A percentile compares a stretch with the other conserved stretches of the same genome.
Evolutionary conservation across 345 rosid species (phyloP).

Genomic region (Eucalyptus sp.): DNA sequence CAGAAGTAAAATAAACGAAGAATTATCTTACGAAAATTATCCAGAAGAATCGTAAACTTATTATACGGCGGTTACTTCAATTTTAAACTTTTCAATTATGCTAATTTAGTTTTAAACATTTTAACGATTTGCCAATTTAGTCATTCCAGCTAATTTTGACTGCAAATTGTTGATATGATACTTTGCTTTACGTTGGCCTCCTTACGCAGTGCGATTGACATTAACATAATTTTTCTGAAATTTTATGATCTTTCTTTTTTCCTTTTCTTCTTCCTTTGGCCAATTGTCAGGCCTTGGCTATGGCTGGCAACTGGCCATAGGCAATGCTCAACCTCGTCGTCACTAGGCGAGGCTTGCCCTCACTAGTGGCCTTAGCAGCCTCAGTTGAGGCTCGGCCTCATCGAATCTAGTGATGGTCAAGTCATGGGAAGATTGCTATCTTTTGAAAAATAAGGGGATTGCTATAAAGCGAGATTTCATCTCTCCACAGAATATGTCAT

Average conservation of each 20-base stretch:
- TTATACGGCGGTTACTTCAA: too few relatives aligned
- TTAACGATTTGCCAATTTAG: too few relatives aligned
- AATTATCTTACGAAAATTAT: too few relatives aligned
- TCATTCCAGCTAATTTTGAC: rapidly evolving
- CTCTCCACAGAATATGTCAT: background rate
- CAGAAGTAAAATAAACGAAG: background rate
- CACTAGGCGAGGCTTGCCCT: rapidly evolving
- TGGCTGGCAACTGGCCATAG: background rate
- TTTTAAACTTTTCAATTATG: too few relatives aligned
- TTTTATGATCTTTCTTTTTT: too few relatives aligned
- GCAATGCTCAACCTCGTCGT: rapidly evolving
- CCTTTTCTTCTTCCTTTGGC: too few relatives aligned
- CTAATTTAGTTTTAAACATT: too few relatives aligned
- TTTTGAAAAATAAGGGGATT: background rate
- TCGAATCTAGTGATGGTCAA: background rate
- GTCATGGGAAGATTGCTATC: rapidly evolving
- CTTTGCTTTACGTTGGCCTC: background rate
- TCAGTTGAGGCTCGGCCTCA: rapidly evolving
- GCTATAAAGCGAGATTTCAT: background rate
- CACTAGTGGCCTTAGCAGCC: background rate
- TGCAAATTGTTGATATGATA: rapidly evolving
- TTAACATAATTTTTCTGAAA: background rate
- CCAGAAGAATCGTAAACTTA: too few relatives aligned
- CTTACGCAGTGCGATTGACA: rapidly evolving
- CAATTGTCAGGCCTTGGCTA: too few relatives aligned